These are phyloP conservation scores for Pascua guehoae DNA, from an alignment of 1,284 basidiomycete species.

Conservation along the genomic window DNA sequence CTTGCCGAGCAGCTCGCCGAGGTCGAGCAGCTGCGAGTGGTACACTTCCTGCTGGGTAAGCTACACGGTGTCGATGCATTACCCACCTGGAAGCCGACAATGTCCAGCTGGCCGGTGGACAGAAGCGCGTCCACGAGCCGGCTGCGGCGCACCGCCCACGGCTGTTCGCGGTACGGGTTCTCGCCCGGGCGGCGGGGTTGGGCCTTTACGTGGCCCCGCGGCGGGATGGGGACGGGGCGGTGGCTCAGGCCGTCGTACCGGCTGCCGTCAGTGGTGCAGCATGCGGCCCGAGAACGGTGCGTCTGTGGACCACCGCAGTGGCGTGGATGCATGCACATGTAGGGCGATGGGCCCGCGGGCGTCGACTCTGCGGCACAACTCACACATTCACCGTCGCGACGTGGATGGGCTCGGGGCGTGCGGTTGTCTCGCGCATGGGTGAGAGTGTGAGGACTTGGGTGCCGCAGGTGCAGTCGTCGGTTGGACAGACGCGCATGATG, in stretches of 20 bases:
- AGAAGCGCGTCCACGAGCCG: conserved; percentile 37
- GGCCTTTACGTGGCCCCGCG: conserved; percentile 19
- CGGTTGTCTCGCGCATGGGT: no score
- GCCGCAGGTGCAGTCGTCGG: no score
- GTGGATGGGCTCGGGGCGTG: conserved; percentile 11
- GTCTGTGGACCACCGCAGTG: not conserved
- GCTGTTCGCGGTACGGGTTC: conserved; percentile 28
- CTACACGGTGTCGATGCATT: not conserved
- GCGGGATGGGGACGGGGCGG: conserved; percentile 33
- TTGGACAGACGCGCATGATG: no score
- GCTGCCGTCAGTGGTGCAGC: conserved; percentile 7
- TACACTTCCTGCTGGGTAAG: conserved; percentile 55
- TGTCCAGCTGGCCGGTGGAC: conserved; percentile 32
- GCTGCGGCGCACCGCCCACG: conserved; percentile 40
- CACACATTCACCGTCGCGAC: conserved; percentile 45
- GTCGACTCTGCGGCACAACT: conserved; percentile 5
- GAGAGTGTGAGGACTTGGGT: no score
- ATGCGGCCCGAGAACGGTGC: not conserved
- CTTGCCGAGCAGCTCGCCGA: conserved; percentile 57
- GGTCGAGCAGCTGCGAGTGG: conserved; percentile 59
- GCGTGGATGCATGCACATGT: not conserved
- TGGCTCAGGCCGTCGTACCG: conserved; percentile 30
- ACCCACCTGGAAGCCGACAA: conserved; percentile 50
- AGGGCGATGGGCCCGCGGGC: no score
- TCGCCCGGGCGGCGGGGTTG: conserved; percentile 4